Conservation (phyloP, 805 yeast genomes). For the Yamadazyma kitorensis region DNA sequence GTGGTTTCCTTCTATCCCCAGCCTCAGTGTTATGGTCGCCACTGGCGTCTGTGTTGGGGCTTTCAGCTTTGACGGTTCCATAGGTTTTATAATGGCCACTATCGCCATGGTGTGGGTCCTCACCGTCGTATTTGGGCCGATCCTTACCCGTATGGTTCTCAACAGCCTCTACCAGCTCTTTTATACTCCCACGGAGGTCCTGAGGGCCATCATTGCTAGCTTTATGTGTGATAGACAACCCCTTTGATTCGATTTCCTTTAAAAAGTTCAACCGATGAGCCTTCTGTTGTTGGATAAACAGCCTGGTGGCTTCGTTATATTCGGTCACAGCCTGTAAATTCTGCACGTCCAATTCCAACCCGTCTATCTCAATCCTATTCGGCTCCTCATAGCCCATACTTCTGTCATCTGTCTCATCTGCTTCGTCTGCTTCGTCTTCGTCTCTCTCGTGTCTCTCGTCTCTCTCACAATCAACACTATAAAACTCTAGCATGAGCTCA, state of each 20-base stretch:
- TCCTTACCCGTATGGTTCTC: too few species aligned
- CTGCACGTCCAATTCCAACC: slow-evolving; percentile 1
- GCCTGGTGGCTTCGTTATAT: background rate
- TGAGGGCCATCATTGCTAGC: background rate
- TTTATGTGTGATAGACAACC: slow-evolving; percentile 13
- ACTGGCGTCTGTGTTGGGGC: too few species aligned
- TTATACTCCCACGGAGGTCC: background rate
- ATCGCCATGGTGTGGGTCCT: too few species aligned
- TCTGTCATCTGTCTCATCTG: background rate
- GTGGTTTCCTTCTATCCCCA: too few species aligned
- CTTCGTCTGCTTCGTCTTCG: background rate
- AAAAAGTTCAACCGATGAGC: slow-evolving; percentile 21
- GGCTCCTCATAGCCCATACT: too few species aligned
- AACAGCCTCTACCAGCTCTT: too few species aligned
- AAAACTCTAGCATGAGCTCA: background rate
- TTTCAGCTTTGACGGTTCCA: too few species aligned
- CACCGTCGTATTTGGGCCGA: too few species aligned
- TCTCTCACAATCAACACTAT: background rate
- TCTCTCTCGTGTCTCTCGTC: slow-evolving; percentile 1
- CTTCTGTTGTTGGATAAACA: slow-evolving; percentile 12
- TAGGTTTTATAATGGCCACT: too few species aligned
- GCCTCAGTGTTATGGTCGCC: too few species aligned
- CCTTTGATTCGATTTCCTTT: slow-evolving; percentile 22
- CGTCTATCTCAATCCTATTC: background rate
- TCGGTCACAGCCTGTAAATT: background rate